phyloP scores from a whole-genome alignment of 139 green algal genomes.

The Trebouxia sp. region DNA sequence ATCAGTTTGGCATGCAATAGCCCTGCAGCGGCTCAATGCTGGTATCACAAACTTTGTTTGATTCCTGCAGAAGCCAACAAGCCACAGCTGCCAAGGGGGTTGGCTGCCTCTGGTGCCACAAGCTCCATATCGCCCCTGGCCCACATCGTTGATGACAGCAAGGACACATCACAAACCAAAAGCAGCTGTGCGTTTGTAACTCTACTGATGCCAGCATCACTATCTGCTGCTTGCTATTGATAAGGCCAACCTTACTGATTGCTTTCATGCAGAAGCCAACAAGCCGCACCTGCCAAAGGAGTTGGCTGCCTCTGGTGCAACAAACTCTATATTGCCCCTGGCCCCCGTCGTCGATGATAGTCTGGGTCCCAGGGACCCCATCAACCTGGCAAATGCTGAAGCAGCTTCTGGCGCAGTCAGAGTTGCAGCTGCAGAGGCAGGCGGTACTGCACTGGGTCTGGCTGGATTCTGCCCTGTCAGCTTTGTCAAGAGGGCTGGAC shows the following conservation, averaged over 20 bases:
- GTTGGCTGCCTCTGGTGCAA: not conserved
- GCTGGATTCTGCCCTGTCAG: slow-evolving; percentile 18
- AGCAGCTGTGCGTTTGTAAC: not conserved
- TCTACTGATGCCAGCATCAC: not conserved
- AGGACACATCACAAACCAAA: too few relatives aligned
- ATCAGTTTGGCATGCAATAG: too few relatives aligned
- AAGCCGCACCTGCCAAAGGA: not conserved
- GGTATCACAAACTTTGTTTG: too few relatives aligned
- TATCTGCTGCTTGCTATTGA: not conserved
- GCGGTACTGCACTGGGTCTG: not conserved
- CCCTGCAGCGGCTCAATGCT: too few relatives aligned
- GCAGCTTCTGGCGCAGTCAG: slow-evolving; percentile 10
- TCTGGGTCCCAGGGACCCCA: slow-evolving; percentile 10
- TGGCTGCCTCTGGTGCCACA: too few relatives aligned
- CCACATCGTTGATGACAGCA: too few relatives aligned
- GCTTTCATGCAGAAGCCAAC: not conserved
- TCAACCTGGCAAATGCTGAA: slow-evolving; percentile 6
- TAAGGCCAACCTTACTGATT: not conserved
- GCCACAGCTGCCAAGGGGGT: too few relatives aligned
- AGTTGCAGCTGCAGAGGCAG: slow-evolving; percentile 7
- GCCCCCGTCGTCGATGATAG: slow-evolving; percentile 6
- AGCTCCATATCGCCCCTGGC: too few relatives aligned
- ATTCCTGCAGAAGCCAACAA: too few relatives aligned
- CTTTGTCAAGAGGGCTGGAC: slow-evolving; percentile 15
- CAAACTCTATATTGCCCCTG: not conserved